Conservation (phyloP, 208 protist genomes). For the Leishmania tarentolae region DNA sequence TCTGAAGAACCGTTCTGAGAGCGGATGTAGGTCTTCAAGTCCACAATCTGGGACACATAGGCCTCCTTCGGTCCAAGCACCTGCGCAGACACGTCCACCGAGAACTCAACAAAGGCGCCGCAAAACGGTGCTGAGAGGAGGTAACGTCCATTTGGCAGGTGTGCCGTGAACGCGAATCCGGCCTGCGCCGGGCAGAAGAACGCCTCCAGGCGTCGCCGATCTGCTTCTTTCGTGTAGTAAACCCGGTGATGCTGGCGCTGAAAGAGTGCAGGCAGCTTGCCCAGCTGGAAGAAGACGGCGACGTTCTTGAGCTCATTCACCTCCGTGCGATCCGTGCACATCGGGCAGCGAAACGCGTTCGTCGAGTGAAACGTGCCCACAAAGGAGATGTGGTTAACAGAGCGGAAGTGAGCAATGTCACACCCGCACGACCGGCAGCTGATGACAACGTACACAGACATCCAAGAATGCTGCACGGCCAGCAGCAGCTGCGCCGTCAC, state of each 20-base stretch:
- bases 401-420: slow-evolving; percentile 60
- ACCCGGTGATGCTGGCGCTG: slow-evolving; percentile 66
- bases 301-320: slow-evolving; percentile 55
- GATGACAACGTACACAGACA: slow-evolving; percentile 70
- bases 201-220: slow-evolving; percentile 51
- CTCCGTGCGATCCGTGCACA: slow-evolving; percentile 75
- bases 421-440: slow-evolving; percentile 76
- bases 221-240: slow-evolving; percentile 64
- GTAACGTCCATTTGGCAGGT: slow-evolving; percentile 64
- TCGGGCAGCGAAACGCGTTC: slow-evolving; percentile 74
- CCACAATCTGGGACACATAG: slow-evolving; percentile 36
- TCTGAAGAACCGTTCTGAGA: slow-evolving; percentile 33
- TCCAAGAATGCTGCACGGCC: slow-evolving; percentile 58
- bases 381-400: slow-evolving; percentile 71
- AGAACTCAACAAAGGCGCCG: slow-evolving; percentile 56
- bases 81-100: slow-evolving; percentile 56
- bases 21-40: slow-evolving; percentile 40
- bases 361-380: slow-evolving; percentile 60
- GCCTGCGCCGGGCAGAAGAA: slow-evolving; percentile 76
- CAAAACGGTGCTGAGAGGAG: slow-evolving; percentile 66
- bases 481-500: slow-evolving; percentile 84
- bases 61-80: slow-evolving; percentile 42
- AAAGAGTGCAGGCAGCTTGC: slow-evolving; percentile 40
- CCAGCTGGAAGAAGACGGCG: slow-evolving; percentile 72
- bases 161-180: slow-evolving; percentile 50